Conservation (phyloP, 257 asterid genomes). For the Scutellaria minor region DNA sequence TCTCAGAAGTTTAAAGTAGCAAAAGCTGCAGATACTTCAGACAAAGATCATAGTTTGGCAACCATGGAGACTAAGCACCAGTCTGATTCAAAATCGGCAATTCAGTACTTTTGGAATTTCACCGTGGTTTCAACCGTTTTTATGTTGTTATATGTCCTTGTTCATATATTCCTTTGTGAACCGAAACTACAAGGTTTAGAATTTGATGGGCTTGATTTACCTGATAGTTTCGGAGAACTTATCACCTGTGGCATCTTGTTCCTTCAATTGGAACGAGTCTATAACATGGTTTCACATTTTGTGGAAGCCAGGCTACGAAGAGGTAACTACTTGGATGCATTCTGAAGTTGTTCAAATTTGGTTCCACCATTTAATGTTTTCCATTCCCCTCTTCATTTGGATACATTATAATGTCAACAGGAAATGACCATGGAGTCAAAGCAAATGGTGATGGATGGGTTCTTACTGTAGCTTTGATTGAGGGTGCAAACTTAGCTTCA, state of each 20-base stretch:
- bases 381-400: neutral
- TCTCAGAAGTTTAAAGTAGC: conserved; percentile 52
- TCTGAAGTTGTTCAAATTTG: conserved; percentile 12
- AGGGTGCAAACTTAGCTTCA: conserved; percentile 67
- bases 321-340: conserved; percentile 47
- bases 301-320: conserved; percentile 70
- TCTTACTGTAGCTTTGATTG: conserved; percentile 81
- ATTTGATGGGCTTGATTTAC: conserved; percentile 75
- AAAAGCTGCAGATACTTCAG: conserved; percentile 44
- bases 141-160: conserved; percentile 50
- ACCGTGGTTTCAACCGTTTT: conserved; percentile 62
- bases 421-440: conserved; percentile 83
- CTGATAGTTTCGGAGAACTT: conserved; percentile 86
- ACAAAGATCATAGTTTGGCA: conserved; percentile 61
- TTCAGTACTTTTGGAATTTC: conserved; percentile 70
- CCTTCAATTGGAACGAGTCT: conserved; percentile 69
- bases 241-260: conserved; percentile 63
- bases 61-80: conserved; percentile 57
- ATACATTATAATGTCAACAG: conserved; percentile 43
- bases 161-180: conserved; percentile 65
- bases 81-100: conserved; percentile 54
- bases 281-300: conserved; percentile 72
- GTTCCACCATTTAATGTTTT: neutral
- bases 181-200: conserved; percentile 67
- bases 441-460: conserved; percentile 97